phyloP scores from a whole-genome alignment of 306 rosid species.

The Gillenia trifoliata region DNA sequence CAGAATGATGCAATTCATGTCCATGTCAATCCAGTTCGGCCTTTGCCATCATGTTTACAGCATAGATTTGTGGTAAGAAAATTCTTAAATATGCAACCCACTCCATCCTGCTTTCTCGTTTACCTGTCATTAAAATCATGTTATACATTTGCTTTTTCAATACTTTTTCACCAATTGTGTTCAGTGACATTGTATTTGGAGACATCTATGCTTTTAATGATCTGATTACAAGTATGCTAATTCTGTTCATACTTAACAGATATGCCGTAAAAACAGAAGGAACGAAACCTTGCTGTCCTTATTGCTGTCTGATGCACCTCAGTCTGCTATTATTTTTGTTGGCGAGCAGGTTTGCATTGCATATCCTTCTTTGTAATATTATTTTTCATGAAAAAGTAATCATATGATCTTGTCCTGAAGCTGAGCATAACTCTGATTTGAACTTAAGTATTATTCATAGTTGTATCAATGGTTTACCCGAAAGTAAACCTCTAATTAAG shows the following conservation, averaged over 20 bases:
- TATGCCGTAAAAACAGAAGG: slow-evolving; percentile 44
- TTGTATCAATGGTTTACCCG: slow-evolving; percentile 4
- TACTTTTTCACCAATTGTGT: background rate
- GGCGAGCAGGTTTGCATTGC: slow-evolving; percentile 63
- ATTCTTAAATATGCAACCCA: background rate
- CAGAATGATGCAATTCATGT: slow-evolving; percentile 78
- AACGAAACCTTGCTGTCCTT: slow-evolving; percentile 60
- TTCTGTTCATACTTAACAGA: slow-evolving; percentile 43
- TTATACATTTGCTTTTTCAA: background rate
- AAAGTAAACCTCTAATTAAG: background rate
- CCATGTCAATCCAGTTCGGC: slow-evolving; percentile 72
- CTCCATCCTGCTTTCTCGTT: background rate
- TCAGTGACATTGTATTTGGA: background rate
- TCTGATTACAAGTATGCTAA: slow-evolving; percentile 17
- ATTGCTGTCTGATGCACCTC: slow-evolving; percentile 59
- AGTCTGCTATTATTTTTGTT: slow-evolving; percentile 75
- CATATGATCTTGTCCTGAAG: background rate
- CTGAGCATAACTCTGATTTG: background rate
- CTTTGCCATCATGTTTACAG: slow-evolving; percentile 73
- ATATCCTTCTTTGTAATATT: slow-evolving; percentile 25
- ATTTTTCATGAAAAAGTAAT: slow-evolving; percentile 11
- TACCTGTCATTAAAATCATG: background rate
- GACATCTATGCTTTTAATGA: background rate
- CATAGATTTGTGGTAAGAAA: slow-evolving; percentile 75
- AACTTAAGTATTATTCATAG: background rate